Evolutionary conservation across 1,139 yeast species (phyloP).

Genomic region (Debaryomyces sp.): DNA sequence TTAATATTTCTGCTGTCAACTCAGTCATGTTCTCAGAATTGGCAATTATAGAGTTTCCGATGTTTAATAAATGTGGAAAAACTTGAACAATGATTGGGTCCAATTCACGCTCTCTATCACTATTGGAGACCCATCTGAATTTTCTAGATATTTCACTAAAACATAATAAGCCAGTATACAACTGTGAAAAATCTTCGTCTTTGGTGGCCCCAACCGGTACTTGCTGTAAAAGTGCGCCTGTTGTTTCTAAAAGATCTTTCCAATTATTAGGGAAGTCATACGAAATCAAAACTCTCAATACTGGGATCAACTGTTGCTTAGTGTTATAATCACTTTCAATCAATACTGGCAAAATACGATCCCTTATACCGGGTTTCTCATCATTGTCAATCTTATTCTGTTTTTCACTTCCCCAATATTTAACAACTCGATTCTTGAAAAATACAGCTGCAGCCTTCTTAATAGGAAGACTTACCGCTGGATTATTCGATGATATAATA

Average conservation of each 20-base stretch:
- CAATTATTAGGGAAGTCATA: constrained; percentile 73
- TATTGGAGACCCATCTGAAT: constrained; percentile 76
- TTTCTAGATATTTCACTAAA: constrained; percentile 74
- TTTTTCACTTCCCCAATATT: constrained; percentile 58
- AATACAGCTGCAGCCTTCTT: constrained; percentile 84
- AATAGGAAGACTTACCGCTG: constrained; percentile 55
- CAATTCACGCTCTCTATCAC: constrained; percentile 52
- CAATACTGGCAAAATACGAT: constrained; percentile 53
- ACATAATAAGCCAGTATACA: constrained; percentile 78
- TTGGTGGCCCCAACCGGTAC: constrained; percentile 21
- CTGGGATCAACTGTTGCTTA: constrained; percentile 69
- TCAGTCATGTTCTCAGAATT: constrained; percentile 39
- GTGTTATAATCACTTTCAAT: constrained; percentile 46
- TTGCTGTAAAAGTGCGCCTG: constrained; percentile 58
- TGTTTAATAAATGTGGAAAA: constrained; percentile 68
- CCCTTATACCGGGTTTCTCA: constrained; percentile 74
- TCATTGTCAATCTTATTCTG: constrained; percentile 52
- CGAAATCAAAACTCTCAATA: constrained; percentile 63
- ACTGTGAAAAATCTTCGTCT: constrained; percentile 54
- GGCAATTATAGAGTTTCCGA: constrained; percentile 63
- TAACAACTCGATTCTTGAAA: constrained; percentile 74
- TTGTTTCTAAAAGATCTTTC: constrained; percentile 64
- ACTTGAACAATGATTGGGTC: constrained; percentile 64
- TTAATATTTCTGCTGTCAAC: constrained; percentile 70
- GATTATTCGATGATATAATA: constrained; percentile 53